Evolutionary conservation across 2,329 filamentous ascomycete species (phyloP).

Genomic region (Alternaria sp.): DNA sequence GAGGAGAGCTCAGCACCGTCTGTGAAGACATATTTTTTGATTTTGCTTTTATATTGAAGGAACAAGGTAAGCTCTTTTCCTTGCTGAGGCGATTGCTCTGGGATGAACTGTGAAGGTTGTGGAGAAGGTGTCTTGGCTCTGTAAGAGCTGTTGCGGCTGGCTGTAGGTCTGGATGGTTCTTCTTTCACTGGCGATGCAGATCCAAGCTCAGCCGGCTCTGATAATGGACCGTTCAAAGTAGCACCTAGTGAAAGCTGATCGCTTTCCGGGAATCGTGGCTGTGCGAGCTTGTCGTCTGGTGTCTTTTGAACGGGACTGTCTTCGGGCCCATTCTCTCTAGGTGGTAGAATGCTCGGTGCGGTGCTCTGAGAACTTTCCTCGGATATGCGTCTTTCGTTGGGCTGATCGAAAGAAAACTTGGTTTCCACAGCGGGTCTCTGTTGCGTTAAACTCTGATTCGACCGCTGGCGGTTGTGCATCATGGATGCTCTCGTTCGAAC

Average conservation of each 20-base stretch:
- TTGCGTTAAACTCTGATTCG: constrained; percentile 42
- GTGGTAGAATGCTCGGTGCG: constrained; percentile 47
- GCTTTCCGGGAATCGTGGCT: constrained; percentile 48
- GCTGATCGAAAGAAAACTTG: constrained; percentile 64
- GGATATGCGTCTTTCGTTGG: constrained; percentile 63
- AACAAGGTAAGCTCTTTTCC: constrained; percentile 93
- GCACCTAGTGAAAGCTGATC: constrained; percentile 44
- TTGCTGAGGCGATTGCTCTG: constrained; percentile 71
- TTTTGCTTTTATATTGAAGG: constrained; percentile 94
- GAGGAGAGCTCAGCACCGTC: constrained; percentile 89
- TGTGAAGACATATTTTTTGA: constrained; percentile 92
- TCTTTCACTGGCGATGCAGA: constrained; percentile 37
- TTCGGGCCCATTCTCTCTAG: constrained; percentile 39
- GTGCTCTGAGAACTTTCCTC: constrained; percentile 65
- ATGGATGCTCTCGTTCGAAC: constrained; percentile 68
- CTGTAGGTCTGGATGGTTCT: constrained; percentile 30
- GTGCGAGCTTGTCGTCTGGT: constrained; percentile 70
- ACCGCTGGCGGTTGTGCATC: constrained; percentile 62
- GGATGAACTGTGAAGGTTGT: constrained; percentile 55
- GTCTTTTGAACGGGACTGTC: constrained; percentile 60
- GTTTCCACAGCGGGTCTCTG: constrained; percentile 63
- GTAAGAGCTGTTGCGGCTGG: constrained; percentile 42
- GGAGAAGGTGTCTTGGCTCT: constrained; percentile 52
- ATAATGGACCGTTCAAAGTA: constrained; percentile 49
- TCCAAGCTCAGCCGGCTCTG: constrained; percentile 42